Conservation (phyloP, 495 filamentous ascomycete genomes). For the Pyronema omphalodes region DNA sequence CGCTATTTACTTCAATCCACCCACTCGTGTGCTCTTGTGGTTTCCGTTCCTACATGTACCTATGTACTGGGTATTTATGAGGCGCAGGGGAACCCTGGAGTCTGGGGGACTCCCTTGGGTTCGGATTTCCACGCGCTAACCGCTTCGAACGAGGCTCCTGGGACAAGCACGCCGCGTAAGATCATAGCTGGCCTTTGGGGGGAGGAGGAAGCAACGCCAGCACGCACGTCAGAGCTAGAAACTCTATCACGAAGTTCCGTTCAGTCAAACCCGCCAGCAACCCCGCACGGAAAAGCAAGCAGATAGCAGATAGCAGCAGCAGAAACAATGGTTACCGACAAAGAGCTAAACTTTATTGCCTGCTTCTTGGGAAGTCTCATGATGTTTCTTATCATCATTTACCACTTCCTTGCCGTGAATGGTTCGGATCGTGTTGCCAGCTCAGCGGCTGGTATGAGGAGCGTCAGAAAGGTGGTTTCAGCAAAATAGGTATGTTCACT, state of each 20-base stretch:
- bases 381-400: constrained; percentile 86
- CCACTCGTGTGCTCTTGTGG: no score
- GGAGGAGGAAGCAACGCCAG: constrained; percentile 2
- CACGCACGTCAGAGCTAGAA: constrained; percentile 14
- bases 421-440: constrained; percentile 25
- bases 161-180: no score
- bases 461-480: not conserved
- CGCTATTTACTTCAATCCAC: no score
- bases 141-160: no score
- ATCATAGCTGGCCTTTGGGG: no score
- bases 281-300: not conserved
- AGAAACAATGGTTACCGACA: constrained; percentile 62
- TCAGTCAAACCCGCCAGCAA: not conserved
- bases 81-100: no score
- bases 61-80: no score
- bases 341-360: constrained; percentile 67
- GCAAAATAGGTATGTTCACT: not conserved
- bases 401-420: constrained; percentile 96
- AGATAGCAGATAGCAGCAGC: constrained; percentile 4
- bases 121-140: no score
- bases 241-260: not conserved
- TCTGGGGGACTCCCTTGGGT: no score
- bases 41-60: no score
- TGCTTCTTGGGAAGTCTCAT: constrained; percentile 80
- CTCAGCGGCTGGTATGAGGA: not conserved